Conservation (phyloP, 345 rosid species). For the Firmiana major region DNA sequence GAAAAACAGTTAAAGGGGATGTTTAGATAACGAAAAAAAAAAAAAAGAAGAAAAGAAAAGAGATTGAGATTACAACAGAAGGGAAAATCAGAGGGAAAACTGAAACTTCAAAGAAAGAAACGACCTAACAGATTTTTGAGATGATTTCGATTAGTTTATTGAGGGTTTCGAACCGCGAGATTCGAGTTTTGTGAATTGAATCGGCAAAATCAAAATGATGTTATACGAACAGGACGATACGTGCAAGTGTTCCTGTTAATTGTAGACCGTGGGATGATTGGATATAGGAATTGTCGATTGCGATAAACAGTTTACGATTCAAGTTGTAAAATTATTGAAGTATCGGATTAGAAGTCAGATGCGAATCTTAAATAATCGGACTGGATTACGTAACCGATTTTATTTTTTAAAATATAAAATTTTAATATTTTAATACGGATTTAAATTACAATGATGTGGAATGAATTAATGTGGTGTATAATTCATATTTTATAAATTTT, state of each 20-base stretch:
- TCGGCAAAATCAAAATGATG: background rate
- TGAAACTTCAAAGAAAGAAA: background rate
- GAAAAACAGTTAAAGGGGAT: background rate
- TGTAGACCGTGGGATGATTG: background rate
- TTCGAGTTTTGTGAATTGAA: background rate
- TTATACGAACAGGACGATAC: background rate
- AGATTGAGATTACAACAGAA: background rate
- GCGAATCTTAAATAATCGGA: background rate
- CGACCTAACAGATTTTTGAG: constrained; percentile 20
- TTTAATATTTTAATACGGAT: too few species aligned
- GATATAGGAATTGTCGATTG: background rate
- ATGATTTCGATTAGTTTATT: background rate
- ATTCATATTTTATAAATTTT: too few species aligned
- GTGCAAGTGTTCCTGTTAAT: background rate
- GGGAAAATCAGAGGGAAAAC: constrained; percentile 1
- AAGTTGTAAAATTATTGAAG: background rate
- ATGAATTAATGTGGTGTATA: too few species aligned
- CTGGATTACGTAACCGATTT: too few species aligned
- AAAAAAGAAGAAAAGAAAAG: background rate
- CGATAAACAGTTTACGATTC: constrained; percentile 3
- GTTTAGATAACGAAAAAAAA: constrained; percentile 11
- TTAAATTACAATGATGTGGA: too few species aligned
- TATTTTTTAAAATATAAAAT: too few species aligned
- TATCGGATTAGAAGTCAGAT: background rate
- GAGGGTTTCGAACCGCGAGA: background rate